phyloP scores from a whole-genome alignment of 495 filamentous ascomycete genomes.

The Aspergillus bridgeri region DNA sequence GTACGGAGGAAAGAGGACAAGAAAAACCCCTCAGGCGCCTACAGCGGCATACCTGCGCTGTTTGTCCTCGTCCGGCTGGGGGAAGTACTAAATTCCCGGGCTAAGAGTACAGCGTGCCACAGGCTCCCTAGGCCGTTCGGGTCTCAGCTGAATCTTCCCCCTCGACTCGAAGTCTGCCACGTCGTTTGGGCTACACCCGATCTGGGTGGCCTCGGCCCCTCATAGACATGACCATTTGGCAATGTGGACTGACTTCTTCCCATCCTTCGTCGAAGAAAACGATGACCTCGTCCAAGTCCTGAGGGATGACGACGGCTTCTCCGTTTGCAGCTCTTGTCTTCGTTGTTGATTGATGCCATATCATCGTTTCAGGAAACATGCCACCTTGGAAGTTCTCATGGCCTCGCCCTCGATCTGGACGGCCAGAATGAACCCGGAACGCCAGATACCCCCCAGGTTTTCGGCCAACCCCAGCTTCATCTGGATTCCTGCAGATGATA shows the following conservation, averaged over 20 bases:
- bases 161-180: constrained; percentile 26
- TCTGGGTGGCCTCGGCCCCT: constrained; percentile 14
- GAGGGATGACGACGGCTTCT: constrained; percentile 4
- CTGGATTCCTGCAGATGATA: background rate
- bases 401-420: background rate
- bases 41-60: background rate
- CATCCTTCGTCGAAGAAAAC: background rate
- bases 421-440: background rate
- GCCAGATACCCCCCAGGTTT: background rate
- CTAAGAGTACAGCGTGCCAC: background rate
- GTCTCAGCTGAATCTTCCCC: constrained; percentile 11
- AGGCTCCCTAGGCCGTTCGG: constrained; percentile 14
- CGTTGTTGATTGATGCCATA: constrained; percentile 10
- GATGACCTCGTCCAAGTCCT: constrained; percentile 1
- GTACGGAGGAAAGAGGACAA: too few species aligned
- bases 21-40: background rate
- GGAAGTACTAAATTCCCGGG: background rate
- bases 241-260: background rate
- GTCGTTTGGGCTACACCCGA: constrained; percentile 24
- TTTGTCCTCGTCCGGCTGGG: too few species aligned
- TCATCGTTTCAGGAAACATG: background rate
- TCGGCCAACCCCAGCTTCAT: background rate
- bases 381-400: background rate
- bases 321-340: background rate
- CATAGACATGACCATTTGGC: background rate